A percentile compares a stretch with the other conserved stretches of the same genome.
Conservation (phyloP, 441 rosid species). For the Jatropha podagrica region DNA sequence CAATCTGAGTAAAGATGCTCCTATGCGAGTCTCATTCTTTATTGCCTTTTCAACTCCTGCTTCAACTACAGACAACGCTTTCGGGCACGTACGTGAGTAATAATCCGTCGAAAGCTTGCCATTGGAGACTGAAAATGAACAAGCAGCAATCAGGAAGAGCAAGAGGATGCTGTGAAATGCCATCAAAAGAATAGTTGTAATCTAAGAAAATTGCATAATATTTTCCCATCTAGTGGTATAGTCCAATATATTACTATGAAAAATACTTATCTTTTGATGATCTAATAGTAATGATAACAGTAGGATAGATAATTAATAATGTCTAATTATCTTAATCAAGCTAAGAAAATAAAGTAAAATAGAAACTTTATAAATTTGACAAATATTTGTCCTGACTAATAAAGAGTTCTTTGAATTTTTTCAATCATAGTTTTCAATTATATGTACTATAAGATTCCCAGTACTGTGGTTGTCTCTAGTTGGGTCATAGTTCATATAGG, state of each 20-base stretch:
- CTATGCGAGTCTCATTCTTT: slow-evolving; percentile 32
- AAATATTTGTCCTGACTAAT: no score
- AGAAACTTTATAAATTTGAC: no score
- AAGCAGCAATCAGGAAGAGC: slow-evolving; percentile 18
- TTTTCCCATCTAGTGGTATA: no score
- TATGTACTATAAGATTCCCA: no score
- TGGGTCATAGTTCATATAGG: no score
- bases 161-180: slow-evolving; percentile 1
- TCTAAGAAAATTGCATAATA: neutral
- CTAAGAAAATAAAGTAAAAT: no score
- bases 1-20: slow-evolving; percentile 44
- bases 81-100: slow-evolving; percentile 29
- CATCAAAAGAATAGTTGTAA: neutral
- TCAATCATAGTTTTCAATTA: no score
- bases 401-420: no score
- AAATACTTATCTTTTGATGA: neutral
- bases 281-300: neutral
- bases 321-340: neutral
- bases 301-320: neutral
- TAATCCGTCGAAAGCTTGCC: slow-evolving; percentile 21
- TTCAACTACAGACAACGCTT: slow-evolving; percentile 24
- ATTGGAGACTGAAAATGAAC: neutral
- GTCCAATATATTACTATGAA: neutral
- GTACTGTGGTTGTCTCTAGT: neutral
- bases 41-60: slow-evolving; percentile 26